Conservation (phyloP, 768 basidiomycete genomes). For the Multifurca ochricompacta region DNA sequence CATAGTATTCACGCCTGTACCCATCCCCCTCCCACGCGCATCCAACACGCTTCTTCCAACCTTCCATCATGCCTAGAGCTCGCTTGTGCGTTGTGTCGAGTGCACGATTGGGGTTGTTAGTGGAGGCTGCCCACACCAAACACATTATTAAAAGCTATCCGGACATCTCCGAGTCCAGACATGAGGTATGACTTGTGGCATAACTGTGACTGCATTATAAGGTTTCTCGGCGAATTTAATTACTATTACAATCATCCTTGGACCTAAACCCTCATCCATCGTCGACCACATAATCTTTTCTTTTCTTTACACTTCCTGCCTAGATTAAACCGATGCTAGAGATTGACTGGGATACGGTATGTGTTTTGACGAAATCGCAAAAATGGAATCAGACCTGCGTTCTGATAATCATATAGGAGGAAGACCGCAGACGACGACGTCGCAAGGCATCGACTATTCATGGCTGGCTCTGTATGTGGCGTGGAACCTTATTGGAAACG, state of each 20-base stretch:
- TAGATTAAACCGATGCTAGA: constrained; percentile 12
- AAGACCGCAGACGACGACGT: constrained; percentile 6
- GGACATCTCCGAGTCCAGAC: constrained; percentile 13
- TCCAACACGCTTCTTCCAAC: not conserved
- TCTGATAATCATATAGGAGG: not conserved
- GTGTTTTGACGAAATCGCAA: not conserved
- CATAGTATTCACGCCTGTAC: not conserved
- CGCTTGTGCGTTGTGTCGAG: not conserved
- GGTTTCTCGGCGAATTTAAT: not conserved
- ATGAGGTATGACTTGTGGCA: not conserved
- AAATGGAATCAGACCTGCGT: not conserved
- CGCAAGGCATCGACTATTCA: constrained; percentile 21
- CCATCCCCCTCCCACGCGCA: not conserved
- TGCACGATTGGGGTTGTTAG: not conserved
- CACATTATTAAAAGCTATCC: not conserved
- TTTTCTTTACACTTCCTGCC: not conserved
- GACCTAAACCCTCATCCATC: constrained; percentile 5
- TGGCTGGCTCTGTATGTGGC: constrained; percentile 22
- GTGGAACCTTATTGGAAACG: constrained; percentile 20
- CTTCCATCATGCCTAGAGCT: not conserved
- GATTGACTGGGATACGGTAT: constrained; percentile 19
- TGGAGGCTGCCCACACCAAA: not conserved
- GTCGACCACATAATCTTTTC: not conserved
- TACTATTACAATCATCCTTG: constrained; percentile 4
- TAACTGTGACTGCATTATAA: constrained; percentile 2